Conservation (phyloP, 2,329 filamentous ascomycete genomes). For the Phyllosticta paracitricarpa region DNA sequence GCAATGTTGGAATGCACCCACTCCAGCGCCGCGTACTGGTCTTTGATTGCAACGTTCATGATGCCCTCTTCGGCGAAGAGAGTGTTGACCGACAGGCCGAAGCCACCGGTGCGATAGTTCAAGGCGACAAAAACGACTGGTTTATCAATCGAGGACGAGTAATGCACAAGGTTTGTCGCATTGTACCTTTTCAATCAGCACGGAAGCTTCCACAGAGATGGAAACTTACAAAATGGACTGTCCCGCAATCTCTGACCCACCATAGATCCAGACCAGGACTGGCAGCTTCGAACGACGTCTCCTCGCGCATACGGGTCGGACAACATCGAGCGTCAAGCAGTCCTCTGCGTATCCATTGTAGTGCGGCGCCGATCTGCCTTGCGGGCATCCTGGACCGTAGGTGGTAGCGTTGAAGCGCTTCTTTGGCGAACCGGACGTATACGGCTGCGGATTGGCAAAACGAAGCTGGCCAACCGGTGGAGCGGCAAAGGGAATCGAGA, state of each 20-base stretch:
- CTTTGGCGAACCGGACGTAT: conserved; percentile 28
- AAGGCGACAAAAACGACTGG: conserved; percentile 66
- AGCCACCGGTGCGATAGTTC: conserved; percentile 67
- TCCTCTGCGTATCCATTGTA: conserved; percentile 2
- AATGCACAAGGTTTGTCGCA: conserved; percentile 21
- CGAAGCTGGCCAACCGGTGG: conserved; percentile 9
- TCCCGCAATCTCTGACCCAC: conserved; percentile 4
- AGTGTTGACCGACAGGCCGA: conserved; percentile 55
- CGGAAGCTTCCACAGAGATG: conserved; percentile 6
- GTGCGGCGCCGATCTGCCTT: conserved; percentile 19
- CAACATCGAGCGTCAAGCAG: conserved; percentile 30
- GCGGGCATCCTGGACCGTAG: conserved; percentile 36
- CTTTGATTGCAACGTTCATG: conserved; percentile 38
- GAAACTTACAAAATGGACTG: background rate
- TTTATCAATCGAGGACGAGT: conserved; percentile 35
- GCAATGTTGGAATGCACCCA: conserved; percentile 36
- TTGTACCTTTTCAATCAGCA: conserved; percentile 16
- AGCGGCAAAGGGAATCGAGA: conserved; percentile 9
- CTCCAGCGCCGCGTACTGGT: conserved; percentile 37
- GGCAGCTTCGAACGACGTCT: conserved; percentile 31
- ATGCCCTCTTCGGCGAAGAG: conserved; percentile 44
- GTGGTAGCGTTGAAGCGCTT: conserved; percentile 28
- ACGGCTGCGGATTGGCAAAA: conserved; percentile 5
- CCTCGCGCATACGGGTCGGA: conserved; percentile 20
- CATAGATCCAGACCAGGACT: conserved; percentile 25